These are phyloP conservation scores for Thelonectria rubi DNA, from an alignment of 2,329 filamentous ascomycete genomes.

Conservation along the genomic window DNA sequence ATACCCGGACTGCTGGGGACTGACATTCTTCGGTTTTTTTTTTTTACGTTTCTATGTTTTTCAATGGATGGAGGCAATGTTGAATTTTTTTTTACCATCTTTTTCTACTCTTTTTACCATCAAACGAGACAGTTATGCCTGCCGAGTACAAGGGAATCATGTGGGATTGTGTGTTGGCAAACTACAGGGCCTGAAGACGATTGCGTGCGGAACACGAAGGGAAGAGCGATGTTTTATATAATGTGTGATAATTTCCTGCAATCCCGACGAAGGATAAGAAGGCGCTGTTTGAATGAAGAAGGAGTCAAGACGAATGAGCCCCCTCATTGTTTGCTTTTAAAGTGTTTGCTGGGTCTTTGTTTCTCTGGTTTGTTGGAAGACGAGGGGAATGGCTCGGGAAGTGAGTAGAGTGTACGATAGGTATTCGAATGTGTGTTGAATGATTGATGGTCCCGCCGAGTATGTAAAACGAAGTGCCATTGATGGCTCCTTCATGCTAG, in stretches of 20 bases:
- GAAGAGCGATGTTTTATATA: constrained; percentile 2
- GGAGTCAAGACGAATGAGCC: neutral
- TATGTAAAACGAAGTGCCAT: too few species aligned
- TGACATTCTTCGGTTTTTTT: neutral
- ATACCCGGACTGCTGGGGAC: constrained; percentile 26
- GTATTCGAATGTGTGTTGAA: neutral
- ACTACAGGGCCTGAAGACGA: constrained; percentile 5
- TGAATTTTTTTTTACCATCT: constrained; percentile 13
- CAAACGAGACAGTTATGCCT: neutral
- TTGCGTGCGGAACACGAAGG: constrained; percentile 14
- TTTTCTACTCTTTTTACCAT: constrained; percentile 2
- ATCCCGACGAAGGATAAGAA: neutral
- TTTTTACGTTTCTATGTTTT: constrained; percentile 12
- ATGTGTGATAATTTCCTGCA: neutral
- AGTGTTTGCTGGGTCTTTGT: neutral
- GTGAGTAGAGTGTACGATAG: constrained; percentile 4
- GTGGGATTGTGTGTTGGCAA: neutral
- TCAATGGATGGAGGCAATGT: constrained; percentile 23
- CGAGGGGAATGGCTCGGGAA: neutral
- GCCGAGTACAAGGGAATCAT: neutral
- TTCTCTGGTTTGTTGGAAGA: neutral
- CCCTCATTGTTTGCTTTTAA: neutral
- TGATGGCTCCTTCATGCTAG: too few species aligned
- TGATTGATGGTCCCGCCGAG: too few species aligned
- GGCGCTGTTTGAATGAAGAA: constrained; percentile 1